These are phyloP conservation scores for Ceratocystis harringtonii DNA, from an alignment of 2,329 filamentous ascomycete genomes.

Conservation along the genomic window DNA sequence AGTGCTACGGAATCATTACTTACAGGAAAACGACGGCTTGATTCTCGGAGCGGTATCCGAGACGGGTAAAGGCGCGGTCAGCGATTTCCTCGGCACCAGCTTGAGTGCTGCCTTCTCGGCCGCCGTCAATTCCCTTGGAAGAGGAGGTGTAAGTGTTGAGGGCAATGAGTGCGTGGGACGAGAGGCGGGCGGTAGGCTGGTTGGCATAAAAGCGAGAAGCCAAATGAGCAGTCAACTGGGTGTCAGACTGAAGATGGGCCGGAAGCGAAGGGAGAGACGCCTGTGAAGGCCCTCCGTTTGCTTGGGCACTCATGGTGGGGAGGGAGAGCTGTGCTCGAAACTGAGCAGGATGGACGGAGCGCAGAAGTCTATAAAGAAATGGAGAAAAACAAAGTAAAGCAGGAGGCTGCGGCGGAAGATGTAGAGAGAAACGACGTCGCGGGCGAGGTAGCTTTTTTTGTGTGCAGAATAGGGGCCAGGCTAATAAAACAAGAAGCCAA, in stretches of 20 bases:
- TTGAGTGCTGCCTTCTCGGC: constrained; percentile 81
- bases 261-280: constrained; percentile 79
- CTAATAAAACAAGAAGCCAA: background rate
- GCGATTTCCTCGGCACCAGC: constrained; percentile 87
- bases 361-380: background rate
- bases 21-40: constrained; percentile 88
- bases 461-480: background rate
- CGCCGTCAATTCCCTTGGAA: constrained; percentile 74
- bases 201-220: constrained; percentile 86
- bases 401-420: background rate
- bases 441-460: background rate
- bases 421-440: background rate
- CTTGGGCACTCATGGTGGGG: constrained; percentile 44
- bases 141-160: constrained; percentile 92
- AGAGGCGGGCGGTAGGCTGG: constrained; percentile 73
- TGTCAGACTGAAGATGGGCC: constrained; percentile 64
- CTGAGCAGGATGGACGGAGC: background rate
- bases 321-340: background rate
- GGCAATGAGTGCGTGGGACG: constrained; percentile 79
- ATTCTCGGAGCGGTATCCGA: constrained; percentile 82
- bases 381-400: background rate
- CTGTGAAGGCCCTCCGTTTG: constrained; percentile 32
- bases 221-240: constrained; percentile 65
- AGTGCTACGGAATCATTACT: constrained; percentile 27
- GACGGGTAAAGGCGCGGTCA: constrained; percentile 64